phyloP scores from a whole-genome alignment of 108 stramenopile genomes.

The Skeletonema menzelii region DNA sequence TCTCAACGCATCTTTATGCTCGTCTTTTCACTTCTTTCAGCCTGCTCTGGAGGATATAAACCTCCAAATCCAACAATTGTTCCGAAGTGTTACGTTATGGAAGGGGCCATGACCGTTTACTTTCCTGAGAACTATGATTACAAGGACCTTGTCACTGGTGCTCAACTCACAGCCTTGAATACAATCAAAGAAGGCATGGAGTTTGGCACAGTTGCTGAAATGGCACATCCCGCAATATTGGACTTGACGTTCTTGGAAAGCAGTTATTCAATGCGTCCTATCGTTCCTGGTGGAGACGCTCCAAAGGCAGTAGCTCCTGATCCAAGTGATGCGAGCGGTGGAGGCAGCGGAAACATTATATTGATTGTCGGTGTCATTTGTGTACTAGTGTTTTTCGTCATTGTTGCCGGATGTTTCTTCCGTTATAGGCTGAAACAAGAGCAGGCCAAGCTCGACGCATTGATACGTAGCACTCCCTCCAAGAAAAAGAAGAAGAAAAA shows the following conservation, averaged over 20 bases:
- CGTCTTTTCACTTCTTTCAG: not conserved
- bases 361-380: conserved; percentile 16
- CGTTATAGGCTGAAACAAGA: not conserved
- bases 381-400: conserved; percentile 4
- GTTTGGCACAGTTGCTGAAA: conserved; percentile 3
- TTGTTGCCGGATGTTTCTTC: conserved; percentile 4
- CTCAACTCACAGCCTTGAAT: conserved; percentile 11
- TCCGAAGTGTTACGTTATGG: conserved; percentile 27
- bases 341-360: not conserved
- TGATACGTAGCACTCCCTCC: not conserved
- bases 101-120: conserved; percentile 37
- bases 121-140: conserved; percentile 26
- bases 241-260: conserved; percentile 26
- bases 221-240: conserved; percentile 19
- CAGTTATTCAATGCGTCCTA: conserved; percentile 29
- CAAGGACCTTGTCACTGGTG: conserved; percentile 8
- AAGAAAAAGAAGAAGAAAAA: conserved; percentile 13
- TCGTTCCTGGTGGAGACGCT: not conserved
- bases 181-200: conserved; percentile 31
- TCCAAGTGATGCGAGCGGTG: not conserved
- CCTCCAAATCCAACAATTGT: conserved; percentile 6
- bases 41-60: conserved; percentile 15
- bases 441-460: not conserved
- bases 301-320: not conserved
- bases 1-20: not conserved